Percentiles rank a stretch among this genome's conserved stretches.
These are phyloP conservation scores for Phytophthora quininea DNA, from an alignment of 352 stramenopile species.

Conservation along the genomic window DNA sequence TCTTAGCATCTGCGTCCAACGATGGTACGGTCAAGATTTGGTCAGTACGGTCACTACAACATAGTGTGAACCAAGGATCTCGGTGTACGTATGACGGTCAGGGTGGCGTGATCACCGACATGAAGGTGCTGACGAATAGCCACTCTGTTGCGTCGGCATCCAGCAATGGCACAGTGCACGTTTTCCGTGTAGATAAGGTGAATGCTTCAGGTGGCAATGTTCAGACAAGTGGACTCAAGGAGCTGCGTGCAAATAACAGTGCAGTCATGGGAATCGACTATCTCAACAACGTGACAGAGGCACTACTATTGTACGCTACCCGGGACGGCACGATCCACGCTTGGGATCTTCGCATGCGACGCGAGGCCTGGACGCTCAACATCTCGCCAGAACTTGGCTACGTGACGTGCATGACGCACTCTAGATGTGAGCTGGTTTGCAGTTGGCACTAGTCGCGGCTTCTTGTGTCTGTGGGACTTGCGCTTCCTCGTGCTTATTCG, in stretches of 20 bases:
- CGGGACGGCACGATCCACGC: slow-evolving; percentile 88
- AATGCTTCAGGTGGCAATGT: slow-evolving; percentile 72
- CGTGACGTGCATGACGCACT: slow-evolving; percentile 95
- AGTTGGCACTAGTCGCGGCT: slow-evolving; percentile 94
- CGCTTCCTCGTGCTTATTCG: slow-evolving; percentile 95
- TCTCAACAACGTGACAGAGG: slow-evolving; percentile 95
- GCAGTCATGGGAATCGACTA: slow-evolving; percentile 95
- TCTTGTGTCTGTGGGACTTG: slow-evolving; percentile 97
- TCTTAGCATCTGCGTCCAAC: slow-evolving; percentile 95
- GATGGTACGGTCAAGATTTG: slow-evolving; percentile 97
- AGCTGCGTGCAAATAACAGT: slow-evolving; percentile 86
- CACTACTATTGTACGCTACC: slow-evolving; percentile 94
- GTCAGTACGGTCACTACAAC: slow-evolving; percentile 92
- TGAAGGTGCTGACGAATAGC: slow-evolving; percentile 95
- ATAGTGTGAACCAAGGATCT: slow-evolving; percentile 93
- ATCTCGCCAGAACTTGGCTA: slow-evolving; percentile 95
- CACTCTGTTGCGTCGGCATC: slow-evolving; percentile 94
- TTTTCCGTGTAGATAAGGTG: slow-evolving; percentile 96
- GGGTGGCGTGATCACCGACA: slow-evolving; percentile 91
- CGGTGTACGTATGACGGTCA: slow-evolving; percentile 94
- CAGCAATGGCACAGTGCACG: slow-evolving; percentile 92
- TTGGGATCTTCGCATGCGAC: slow-evolving; percentile 93
- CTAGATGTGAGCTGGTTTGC: slow-evolving; percentile 96
- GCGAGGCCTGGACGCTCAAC: slow-evolving; percentile 93
- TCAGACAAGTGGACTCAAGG: slow-evolving; percentile 70